Evolutionary conservation across 108 stramenopile genomes (phyloP), one percentile per base, ranked within the genome.

Genomic region (Fragilaria crotonensis): DNA sequence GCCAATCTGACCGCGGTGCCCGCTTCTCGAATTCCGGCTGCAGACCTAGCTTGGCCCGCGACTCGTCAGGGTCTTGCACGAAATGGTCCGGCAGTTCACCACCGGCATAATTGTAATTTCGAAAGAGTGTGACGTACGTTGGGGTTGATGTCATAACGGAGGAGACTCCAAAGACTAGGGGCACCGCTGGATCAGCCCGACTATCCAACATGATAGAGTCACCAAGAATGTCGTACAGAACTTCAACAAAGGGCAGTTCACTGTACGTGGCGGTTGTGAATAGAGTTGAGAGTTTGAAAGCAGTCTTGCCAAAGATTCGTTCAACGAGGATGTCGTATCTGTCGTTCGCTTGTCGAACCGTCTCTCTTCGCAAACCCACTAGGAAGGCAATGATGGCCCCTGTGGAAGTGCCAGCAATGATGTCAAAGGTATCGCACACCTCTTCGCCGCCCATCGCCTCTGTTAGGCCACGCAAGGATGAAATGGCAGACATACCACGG

Each of bases 241-340:
- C 76, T 5, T 84, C 75, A 76, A 81, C 87, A 45, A 91, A 81
- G 48, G 71, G 80, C 9, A 84, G 67, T 69, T 91, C 90, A 61
- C 87, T 84, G 51, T 91, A 91, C 9, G 81, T 72, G 4, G 90
- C 90, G 9, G 86, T 91, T 11, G 90, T 91, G 52, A 87, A 86
- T 0, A 87, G 73, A 9, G 79, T 80, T 27, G 75, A 77, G 17
- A 91, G 57, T 41, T 41, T 41, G 14, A 41, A 41, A 45, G 83
- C 70, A 31, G 80, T 75, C 57, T 87, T 91, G 57, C 81, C 80
- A 63, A 91, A 91, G 48, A 91, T 88, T 48, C 76, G 67, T 45
- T 71, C 59, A 48, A 91, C 83, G 60, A 91, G 58, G 3, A 63
- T 70, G 70, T 91, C 81, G 59, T 91, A 91, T 36, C 90, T 77